These are phyloP conservation scores for Wickerhamiella occidentalis DNA, from an alignment of 805 yeast genomes.

Conservation along the genomic window DNA sequence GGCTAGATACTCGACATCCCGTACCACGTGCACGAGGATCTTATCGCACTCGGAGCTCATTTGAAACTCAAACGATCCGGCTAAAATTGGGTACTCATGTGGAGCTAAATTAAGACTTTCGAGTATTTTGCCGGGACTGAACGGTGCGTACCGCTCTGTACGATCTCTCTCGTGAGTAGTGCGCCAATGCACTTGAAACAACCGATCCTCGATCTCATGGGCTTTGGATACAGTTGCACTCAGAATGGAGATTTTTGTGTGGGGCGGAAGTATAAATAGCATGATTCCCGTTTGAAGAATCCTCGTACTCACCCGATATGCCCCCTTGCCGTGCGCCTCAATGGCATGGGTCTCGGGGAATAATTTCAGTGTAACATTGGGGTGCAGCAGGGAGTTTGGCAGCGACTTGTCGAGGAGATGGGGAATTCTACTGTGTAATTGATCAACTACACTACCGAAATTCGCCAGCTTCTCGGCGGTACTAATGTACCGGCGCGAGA, in stretches of 20 bases:
- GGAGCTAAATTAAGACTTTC: constrained; percentile 24
- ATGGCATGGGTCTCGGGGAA: constrained; percentile 26
- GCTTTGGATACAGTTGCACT: constrained; percentile 14
- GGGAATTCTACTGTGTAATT: constrained; percentile 22
- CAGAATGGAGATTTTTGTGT: constrained; percentile 21
- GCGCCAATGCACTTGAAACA: constrained; percentile 20
- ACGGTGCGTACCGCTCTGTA: neutral
- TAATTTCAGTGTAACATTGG: constrained; percentile 21
- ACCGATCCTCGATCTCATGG: constrained; percentile 15
- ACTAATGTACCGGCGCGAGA: neutral
- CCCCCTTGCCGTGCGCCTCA: constrained; percentile 22
- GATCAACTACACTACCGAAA: constrained; percentile 23
- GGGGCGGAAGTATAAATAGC: constrained; percentile 24
- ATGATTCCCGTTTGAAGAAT: constrained; percentile 24
- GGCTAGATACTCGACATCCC: constrained; percentile 27
- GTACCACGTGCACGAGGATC: constrained; percentile 24
- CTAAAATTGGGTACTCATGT: constrained; percentile 27
- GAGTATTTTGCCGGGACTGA: constrained; percentile 19
- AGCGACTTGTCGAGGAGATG: constrained; percentile 20
- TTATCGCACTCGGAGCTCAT: constrained; percentile 22
- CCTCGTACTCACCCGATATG: constrained; percentile 23
- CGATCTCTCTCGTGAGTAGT: neutral
- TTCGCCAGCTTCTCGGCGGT: constrained; percentile 21
- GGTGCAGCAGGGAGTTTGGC: constrained; percentile 23
- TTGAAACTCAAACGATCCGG: constrained; percentile 29